Conservation (phyloP, 495 filamentous ascomycete species). For the Tetracladium marchalianum region DNA sequence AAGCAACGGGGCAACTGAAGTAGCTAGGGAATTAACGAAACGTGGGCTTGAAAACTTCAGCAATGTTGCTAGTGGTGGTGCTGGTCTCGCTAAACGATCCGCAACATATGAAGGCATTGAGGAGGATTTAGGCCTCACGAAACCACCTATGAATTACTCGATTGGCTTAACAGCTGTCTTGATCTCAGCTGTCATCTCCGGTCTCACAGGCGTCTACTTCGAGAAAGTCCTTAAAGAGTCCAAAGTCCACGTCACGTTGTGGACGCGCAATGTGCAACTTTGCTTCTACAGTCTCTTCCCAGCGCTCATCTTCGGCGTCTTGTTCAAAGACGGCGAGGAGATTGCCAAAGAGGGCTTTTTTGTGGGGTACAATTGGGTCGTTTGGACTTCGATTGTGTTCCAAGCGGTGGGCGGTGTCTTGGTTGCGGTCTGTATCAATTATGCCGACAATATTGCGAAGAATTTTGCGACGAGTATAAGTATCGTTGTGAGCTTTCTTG, state of each 20-base stretch:
- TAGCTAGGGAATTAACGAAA: conserved; percentile 38
- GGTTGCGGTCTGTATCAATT: conserved; percentile 75
- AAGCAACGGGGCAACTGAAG: conserved; percentile 30
- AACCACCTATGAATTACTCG: conserved; percentile 60
- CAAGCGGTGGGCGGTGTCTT: conserved; percentile 79
- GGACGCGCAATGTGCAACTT: conserved; percentile 91
- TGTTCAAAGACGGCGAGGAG: conserved; percentile 75
- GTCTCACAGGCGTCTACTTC: conserved; percentile 82
- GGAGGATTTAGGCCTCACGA: conserved; percentile 57
- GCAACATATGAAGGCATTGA: conserved; percentile 91
- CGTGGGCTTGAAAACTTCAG: conserved; percentile 30
- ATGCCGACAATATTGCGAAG: conserved; percentile 81
- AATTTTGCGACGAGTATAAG: conserved; percentile 88
- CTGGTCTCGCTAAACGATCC: conserved; percentile 62
- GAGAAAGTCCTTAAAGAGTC: conserved; percentile 91
- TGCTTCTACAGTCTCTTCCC: conserved; percentile 87
- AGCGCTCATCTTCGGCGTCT: conserved; percentile 73
- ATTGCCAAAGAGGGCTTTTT: conserved; percentile 84
- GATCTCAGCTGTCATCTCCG: conserved; percentile 66
- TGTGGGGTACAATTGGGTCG: conserved; percentile 82
- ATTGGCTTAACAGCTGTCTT: conserved; percentile 73
- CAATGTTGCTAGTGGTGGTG: conserved; percentile 1
- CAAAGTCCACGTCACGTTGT: conserved; percentile 57
- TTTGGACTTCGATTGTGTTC: conserved; percentile 74
- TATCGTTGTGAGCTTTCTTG: conserved; percentile 74